Evolutionary conservation across 139 green algal genomes (phyloP), one percentile per base, ranked within the genome.

Genomic region (Chlorella vulgaris): DNA sequence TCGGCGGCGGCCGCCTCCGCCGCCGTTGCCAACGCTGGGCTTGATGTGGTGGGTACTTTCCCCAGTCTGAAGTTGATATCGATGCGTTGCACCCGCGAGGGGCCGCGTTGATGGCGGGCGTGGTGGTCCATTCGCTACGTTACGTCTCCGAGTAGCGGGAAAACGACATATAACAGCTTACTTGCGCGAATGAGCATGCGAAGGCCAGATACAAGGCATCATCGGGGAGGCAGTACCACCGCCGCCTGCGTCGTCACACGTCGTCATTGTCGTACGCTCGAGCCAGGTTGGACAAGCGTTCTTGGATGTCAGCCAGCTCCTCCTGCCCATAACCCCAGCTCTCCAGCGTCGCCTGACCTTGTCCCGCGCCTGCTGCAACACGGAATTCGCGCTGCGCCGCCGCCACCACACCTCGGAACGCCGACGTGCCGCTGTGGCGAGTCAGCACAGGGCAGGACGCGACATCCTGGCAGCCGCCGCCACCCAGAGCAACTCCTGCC

Each of bases 201-300:
- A n/a, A n/a, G n/a, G n/a, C n/a, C n/a, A n/a, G n/a, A n/a, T n/a
- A n/a, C n/a, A n/a, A n/a, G n/a, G n/a, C n/a, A n/a, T n/a, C n/a
- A n/a, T n/a, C n/a, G n/a, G n/a, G n/a, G n/a, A n/a, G n/a, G 47
- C 47, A 58, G 47, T 58, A 10, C 10, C 47, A 58, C 24, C 4
- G 29, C 7, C 7, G 2, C 4, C 39, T 24, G 67, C 67, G 2
- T 36, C 39, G 67, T 73, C 74, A 81, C 26, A 21, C 42, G 24
- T 85, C 51, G 1, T 63, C 81, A 15, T 74, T 73, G 21, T 86
- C 71, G 24, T 86, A 86, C 3, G 74, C 73, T 7, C 58, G 43
- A 19, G 63, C 61, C 42, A 86, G 36, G 5, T 69, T 4, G 13
- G 29, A 7, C 35, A 86, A 47, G 39, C 31, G 47, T 28, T 86